A percentile compares a stretch with the other conserved stretches of the same genome.
phyloP scores from a whole-genome alignment of 2,329 filamentous ascomycete genomes.

The Fusarium equiseti region DNA sequence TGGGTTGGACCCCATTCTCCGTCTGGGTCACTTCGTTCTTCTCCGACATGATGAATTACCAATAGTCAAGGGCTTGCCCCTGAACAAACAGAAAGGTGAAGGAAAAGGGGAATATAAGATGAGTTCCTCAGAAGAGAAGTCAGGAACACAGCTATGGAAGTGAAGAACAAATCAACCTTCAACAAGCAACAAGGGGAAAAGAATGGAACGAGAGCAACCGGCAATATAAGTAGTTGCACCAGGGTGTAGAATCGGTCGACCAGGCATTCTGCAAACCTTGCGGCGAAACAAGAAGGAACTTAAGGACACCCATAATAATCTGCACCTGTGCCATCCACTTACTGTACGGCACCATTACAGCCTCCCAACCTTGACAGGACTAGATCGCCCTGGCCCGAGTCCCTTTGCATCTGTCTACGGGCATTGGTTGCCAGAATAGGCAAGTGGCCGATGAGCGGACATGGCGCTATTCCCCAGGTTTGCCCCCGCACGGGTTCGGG shows the following conservation, averaged over 20 bases:
- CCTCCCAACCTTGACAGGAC: constrained; percentile 31
- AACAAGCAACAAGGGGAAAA: constrained; percentile 7
- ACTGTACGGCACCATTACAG: constrained; percentile 13
- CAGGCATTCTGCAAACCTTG: constrained; percentile 23
- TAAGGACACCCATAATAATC: constrained; percentile 18
- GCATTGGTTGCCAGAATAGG: constrained; percentile 43
- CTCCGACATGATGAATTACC: constrained; percentile 52
- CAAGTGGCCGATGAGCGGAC: constrained; percentile 41
- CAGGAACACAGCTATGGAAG: constrained; percentile 18
- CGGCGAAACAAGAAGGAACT: constrained; percentile 26
- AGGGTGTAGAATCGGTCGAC: constrained; percentile 21
- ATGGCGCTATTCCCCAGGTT: constrained; percentile 47
- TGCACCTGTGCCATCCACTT: constrained; percentile 3
- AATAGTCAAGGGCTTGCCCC: not conserved
- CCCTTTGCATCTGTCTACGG: constrained; percentile 47
- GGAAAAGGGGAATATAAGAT: not conserved
- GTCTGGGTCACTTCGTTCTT: constrained; percentile 53
- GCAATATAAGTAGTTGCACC: constrained; percentile 40
- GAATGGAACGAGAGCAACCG: constrained; percentile 28
- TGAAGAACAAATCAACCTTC: constrained; percentile 33
- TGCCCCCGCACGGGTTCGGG: constrained; percentile 44
- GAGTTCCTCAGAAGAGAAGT: constrained; percentile 2
- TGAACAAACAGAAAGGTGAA: not conserved
- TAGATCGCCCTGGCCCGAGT: constrained; percentile 46
- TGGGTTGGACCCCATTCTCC: constrained; percentile 51